Conservation (phyloP, 2,329 filamentous ascomycete species). For the Graphiopsis chlorocephala region DNA sequence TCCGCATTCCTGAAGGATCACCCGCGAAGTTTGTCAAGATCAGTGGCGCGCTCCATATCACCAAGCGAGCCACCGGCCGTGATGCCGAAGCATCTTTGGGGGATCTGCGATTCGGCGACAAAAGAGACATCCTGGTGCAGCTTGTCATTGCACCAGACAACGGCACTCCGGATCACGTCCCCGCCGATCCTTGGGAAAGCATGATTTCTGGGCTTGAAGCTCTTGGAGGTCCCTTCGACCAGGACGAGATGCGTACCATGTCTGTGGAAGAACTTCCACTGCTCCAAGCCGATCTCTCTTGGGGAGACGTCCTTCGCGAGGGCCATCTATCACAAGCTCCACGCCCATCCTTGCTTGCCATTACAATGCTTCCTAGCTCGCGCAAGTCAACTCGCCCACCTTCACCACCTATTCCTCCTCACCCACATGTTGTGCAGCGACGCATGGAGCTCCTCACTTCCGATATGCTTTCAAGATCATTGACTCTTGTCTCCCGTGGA, state of each 20-base stretch:
- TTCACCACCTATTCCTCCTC: conserved; percentile 85
- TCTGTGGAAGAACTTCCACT: conserved; percentile 94
- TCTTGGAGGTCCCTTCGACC: conserved; percentile 80
- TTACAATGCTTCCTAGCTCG: conserved; percentile 77
- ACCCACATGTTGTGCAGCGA: conserved; percentile 90
- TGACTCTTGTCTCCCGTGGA: conserved; percentile 84
- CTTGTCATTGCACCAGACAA: conserved; percentile 88
- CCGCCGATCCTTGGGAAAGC: conserved; percentile 94
- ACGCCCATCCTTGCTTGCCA: conserved; percentile 84
- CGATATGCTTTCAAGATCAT: conserved; percentile 90
- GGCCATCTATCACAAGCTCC: conserved; percentile 82
- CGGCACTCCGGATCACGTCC: conserved; percentile 74
- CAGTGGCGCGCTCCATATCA: conserved; percentile 91
- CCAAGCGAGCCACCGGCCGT: conserved; percentile 88
- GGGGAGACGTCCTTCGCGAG: conserved; percentile 89
- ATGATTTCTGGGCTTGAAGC: conserved; percentile 95
- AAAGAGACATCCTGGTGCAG: conserved; percentile 90
- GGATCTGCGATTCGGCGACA: conserved; percentile 92
- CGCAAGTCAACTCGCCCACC: conserved; percentile 39
- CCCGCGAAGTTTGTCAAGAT: conserved; percentile 99
- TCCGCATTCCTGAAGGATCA: conserved; percentile 90
- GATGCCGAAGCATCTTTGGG: conserved; percentile 91
- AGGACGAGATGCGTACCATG: conserved; percentile 75
- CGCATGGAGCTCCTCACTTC: conserved; percentile 97
- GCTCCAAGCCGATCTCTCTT: conserved; percentile 90